Evolutionary conservation across 2,329 filamentous ascomycete genomes (phyloP).

Genomic region (Monosporascus cannonballus): DNA sequence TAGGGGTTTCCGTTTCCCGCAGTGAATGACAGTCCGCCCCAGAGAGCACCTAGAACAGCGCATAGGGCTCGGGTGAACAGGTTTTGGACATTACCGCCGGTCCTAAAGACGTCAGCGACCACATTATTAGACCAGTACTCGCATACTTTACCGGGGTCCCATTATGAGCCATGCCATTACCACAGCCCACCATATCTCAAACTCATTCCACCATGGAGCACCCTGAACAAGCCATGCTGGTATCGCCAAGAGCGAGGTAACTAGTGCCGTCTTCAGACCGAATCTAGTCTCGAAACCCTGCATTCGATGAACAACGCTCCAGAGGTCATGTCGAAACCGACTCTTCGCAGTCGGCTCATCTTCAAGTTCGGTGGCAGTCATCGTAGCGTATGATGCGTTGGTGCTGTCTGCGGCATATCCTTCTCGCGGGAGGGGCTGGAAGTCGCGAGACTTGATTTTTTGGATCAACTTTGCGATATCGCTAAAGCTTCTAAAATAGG

Average conservation of each 20-base stretch:
- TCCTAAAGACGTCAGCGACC: constrained; percentile 22
- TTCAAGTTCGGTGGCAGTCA: constrained; percentile 32
- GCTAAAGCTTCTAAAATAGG: constrained; percentile 38
- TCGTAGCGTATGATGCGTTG: constrained; percentile 31
- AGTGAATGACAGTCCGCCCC: constrained; percentile 47
- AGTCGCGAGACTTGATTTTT: constrained; percentile 33
- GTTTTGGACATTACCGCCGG: constrained; percentile 53
- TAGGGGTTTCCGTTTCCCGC: constrained; percentile 47
- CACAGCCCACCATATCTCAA: constrained; percentile 54
- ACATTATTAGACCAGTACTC: background rate
- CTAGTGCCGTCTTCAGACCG: constrained; percentile 48
- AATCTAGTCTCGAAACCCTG: constrained; percentile 54
- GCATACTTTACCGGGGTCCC: constrained; percentile 35
- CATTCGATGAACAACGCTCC: constrained; percentile 43
- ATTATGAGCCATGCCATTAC: constrained; percentile 52
- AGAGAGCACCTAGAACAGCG: constrained; percentile 46
- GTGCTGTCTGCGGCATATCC: constrained; percentile 15
- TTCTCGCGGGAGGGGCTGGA: constrained; percentile 24
- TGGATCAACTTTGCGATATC: constrained; percentile 38
- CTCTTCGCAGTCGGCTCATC: constrained; percentile 27
- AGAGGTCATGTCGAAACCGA: constrained; percentile 39
- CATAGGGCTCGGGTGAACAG: constrained; percentile 44
- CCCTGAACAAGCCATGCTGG: constrained; percentile 45
- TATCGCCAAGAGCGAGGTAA: constrained; percentile 45
- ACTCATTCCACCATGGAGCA: constrained; percentile 46